Conservation (phyloP, 177 flowering plant genomes). For the Tripterygium wilfordii region DNA sequence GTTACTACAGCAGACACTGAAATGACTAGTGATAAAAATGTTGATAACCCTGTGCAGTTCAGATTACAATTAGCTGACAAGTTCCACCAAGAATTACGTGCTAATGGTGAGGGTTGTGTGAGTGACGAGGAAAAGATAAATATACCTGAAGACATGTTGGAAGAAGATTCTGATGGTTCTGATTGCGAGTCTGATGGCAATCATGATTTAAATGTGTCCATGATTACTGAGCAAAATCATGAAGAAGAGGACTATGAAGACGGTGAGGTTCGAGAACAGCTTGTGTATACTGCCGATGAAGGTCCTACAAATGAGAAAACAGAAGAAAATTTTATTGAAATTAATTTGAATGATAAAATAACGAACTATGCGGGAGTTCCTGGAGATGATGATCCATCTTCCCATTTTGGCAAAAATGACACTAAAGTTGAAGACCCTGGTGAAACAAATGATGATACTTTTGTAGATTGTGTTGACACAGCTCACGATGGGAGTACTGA, state of each 20-base stretch:
- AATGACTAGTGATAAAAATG: conserved; percentile 6
- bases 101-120: conserved; percentile 23
- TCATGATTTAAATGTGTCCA: conserved; percentile 9
- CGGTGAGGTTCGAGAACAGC: conserved; percentile 58
- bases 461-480: conserved; percentile 3
- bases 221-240: conserved; percentile 9
- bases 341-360: conserved; percentile 8
- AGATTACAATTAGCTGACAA: conserved; percentile 14
- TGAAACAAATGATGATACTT: conserved; percentile 8
- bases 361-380: conserved; percentile 1
- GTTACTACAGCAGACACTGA: conserved; percentile 2
- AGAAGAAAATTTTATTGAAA: conserved; percentile 4
- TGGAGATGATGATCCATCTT: conserved; percentile 8
- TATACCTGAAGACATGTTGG: conserved; percentile 29
- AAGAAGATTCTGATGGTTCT: conserved; percentile 33
- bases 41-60: conserved; percentile 11
- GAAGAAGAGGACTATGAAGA: conserved; percentile 56
- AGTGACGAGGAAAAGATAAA: conserved; percentile 42
- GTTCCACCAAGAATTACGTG: conserved; percentile 4
- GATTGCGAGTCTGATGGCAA: conserved; percentile 39
- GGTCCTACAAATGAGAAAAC: conserved; percentile 6
- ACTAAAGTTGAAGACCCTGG: conserved; percentile 8
- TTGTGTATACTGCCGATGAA: conserved; percentile 12
- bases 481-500: conserved; percentile 7
- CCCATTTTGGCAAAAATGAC: conserved; percentile 9